A percentile compares a stretch with the other conserved stretches of the same genome.
Evolutionary conservation across 2,329 filamentous ascomycete genomes (phyloP).

Genomic region (Fusarium temperatum): DNA sequence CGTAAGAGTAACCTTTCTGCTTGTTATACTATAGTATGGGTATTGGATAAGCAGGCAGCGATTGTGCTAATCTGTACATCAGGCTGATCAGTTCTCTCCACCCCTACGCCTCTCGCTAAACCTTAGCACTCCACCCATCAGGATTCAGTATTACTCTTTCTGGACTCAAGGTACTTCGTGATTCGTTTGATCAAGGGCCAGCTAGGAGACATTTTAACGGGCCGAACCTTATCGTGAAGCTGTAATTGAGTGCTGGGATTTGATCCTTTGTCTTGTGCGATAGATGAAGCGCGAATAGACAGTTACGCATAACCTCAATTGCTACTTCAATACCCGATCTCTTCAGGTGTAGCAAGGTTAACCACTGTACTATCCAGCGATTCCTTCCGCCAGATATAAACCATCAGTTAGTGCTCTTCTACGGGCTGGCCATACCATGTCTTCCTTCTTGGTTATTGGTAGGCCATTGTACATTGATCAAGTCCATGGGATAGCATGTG

Average conservation of each 20-base stretch:
- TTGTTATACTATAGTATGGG: too few species aligned
- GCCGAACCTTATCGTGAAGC: neutral
- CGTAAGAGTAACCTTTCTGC: fast-evolving
- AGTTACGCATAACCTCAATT: fast-evolving
- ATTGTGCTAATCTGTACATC: neutral
- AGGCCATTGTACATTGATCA: neutral
- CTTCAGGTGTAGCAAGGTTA: fast-evolving
- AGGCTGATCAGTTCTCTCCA: neutral
- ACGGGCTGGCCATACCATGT: neutral
- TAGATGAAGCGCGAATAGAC: neutral
- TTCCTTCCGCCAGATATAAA: fast-evolving
- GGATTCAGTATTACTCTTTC: neutral
- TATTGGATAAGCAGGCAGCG: neutral
- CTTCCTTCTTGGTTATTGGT: neutral
- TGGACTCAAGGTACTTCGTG: neutral
- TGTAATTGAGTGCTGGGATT: neutral
- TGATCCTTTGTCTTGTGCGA: neutral
- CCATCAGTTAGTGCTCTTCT: neutral
- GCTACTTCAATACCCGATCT: fast-evolving
- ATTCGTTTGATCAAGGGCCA: neutral
- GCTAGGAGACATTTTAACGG: neutral
- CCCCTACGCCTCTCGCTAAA: neutral
- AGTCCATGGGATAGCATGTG: fast-evolving
- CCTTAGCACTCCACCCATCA: neutral
- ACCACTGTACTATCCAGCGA: neutral